Evolutionary conservation across 2,329 filamentous ascomycete species (phyloP).

Genomic region (Colletotrichum eleusines): DNA sequence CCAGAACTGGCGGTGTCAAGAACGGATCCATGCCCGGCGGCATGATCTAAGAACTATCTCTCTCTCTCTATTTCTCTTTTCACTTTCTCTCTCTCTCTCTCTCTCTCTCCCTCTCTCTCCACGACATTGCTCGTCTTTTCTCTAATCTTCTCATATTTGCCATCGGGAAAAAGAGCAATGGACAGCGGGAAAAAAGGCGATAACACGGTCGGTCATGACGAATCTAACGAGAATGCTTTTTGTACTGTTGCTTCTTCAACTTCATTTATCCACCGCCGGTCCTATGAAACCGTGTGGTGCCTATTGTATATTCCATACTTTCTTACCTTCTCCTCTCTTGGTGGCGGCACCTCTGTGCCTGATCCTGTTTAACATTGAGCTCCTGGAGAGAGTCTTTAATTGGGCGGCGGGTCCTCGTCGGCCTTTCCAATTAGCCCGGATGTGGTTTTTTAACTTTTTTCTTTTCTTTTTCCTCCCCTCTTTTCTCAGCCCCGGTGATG

Average conservation of each 20-base stretch:
- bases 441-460: not conserved
- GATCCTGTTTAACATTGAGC: slow-evolving; percentile 19
- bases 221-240: slow-evolving; percentile 38
- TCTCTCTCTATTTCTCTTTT: not conserved
- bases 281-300: not conserved
- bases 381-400: slow-evolving; percentile 40
- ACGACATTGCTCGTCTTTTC: slow-evolving; percentile 1
- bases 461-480: not conserved
- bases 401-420: slow-evolving; percentile 24
- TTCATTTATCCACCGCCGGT: not conserved
- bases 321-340: not conserved
- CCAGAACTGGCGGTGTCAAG: slow-evolving; percentile 48
- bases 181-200: slow-evolving; percentile 19
- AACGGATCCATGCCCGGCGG: slow-evolving; percentile 54
- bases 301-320: slow-evolving; percentile 39
- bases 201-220: slow-evolving; percentile 37
- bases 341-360: not conserved
- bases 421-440: slow-evolving; percentile 5
- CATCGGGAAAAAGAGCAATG: not conserved
- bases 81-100: not conserved
- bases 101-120: not conserved
- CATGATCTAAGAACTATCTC: slow-evolving; percentile 56
- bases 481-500: slow-evolving; percentile 6
- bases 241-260: slow-evolving; percentile 24
- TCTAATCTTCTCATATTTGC: slow-evolving; percentile 26